Percentiles rank a stretch among this genome's conserved stretches.
These are phyloP conservation scores for Oryza longistaminata DNA, from an alignment of 176 grass and related monocot genomes.

Conservation along the genomic window DNA sequence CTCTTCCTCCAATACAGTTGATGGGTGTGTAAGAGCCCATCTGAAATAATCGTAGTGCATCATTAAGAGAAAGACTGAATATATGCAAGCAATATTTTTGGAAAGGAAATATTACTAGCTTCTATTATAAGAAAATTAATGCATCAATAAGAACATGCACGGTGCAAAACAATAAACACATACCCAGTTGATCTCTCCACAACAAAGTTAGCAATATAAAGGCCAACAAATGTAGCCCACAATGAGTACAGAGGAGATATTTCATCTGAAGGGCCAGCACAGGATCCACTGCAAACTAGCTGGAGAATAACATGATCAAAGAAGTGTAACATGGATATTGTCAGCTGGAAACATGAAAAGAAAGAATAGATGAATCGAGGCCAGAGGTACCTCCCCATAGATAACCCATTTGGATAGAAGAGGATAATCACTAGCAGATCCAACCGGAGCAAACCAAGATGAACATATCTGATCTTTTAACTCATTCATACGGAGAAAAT, in stretches of 20 bases:
- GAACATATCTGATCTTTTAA: constrained; percentile 95
- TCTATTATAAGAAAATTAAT: not conserved
- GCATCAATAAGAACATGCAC: not conserved
- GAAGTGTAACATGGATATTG: constrained; percentile 25
- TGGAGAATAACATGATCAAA: constrained; percentile 66
- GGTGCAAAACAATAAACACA: constrained; percentile 28
- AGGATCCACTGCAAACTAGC: constrained; percentile 95
- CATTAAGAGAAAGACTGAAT: constrained; percentile 10
- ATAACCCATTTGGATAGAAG: constrained; percentile 91
- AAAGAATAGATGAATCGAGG: constrained; percentile 25
- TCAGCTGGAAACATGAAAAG: constrained; percentile 3
- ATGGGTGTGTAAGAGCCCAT: constrained; percentile 80
- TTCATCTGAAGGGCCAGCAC: constrained; percentile 84
- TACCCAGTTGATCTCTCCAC: constrained; percentile 96
- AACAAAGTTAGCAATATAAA: constrained; percentile 93
- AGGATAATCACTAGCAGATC: constrained; percentile 91
- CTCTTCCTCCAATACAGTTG: constrained; percentile 63
- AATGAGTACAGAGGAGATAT: constrained; percentile 94
- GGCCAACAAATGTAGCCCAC: constrained; percentile 91
- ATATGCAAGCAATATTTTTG: not conserved
- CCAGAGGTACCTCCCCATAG: constrained; percentile 75
- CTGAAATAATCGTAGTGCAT: constrained; percentile 52
- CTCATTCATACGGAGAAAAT: constrained; percentile 77
- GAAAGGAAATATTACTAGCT: constrained; percentile 14
- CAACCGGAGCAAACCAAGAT: constrained; percentile 94